A percentile compares a stretch with the other conserved stretches of the same genome.
Evolutionary conservation across 2,329 filamentous ascomycete genomes (phyloP).

Genomic region (Claviceps digitariae): DNA sequence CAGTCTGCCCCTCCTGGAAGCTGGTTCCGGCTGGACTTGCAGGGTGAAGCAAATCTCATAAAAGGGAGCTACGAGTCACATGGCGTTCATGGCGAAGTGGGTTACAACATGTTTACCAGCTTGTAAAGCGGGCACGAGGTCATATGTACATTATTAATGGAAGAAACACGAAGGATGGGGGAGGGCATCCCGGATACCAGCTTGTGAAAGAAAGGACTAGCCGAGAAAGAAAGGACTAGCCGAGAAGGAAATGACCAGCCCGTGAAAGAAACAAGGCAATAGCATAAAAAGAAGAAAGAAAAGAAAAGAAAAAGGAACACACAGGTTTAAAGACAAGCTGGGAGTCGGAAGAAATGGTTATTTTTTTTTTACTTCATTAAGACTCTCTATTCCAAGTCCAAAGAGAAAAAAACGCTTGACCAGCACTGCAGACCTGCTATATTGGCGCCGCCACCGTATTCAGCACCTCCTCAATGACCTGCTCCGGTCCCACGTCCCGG

Average conservation of each 20-base stretch:
- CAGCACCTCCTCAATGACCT: conserved; percentile 52
- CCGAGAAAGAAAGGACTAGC: too few relatives aligned
- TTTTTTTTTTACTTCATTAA: too few relatives aligned
- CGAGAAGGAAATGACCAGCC: too few relatives aligned
- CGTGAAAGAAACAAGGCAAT: background rate
- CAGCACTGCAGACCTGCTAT: background rate
- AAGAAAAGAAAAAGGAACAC: too few relatives aligned
- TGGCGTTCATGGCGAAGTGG: background rate
- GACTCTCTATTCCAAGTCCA: too few relatives aligned
- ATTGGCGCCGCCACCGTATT: conserved; percentile 33
- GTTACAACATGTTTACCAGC: background rate
- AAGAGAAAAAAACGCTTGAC: background rate
- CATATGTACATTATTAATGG: background rate
- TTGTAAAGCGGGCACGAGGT: background rate
- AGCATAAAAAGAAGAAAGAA: too few relatives aligned
- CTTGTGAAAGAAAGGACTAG: too few relatives aligned
- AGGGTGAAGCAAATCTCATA: conserved; percentile 64
- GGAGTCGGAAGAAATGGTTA: too few relatives aligned
- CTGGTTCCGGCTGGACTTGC: conserved; percentile 81
- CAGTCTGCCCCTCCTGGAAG: conserved; percentile 70
- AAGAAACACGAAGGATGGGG: background rate
- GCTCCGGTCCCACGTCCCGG: conserved; percentile 45
- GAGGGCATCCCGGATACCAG: too few relatives aligned
- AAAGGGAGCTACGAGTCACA: conserved; percentile 2
- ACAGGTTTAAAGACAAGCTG: too few relatives aligned